Percentiles rank a stretch among this genome's conserved stretches.
Evolutionary conservation across 1,139 yeast genomes (phyloP).

Genomic region (Taiozyma onychis): DNA sequence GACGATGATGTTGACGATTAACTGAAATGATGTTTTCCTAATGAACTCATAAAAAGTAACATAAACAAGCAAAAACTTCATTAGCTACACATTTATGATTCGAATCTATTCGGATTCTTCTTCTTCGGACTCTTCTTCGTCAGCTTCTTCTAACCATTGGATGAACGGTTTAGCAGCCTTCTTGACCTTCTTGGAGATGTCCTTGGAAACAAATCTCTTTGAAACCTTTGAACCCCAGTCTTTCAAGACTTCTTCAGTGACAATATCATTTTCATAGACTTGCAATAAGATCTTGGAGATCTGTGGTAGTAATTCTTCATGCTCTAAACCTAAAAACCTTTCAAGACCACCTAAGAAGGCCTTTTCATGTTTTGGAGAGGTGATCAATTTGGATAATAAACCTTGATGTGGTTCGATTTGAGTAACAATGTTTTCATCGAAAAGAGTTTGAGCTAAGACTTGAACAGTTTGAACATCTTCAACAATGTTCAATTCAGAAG

Average conservation of each 20-base stretch:
- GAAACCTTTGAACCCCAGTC: constrained; percentile 92
- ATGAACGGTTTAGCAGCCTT: constrained; percentile 94
- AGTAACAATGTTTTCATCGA: constrained; percentile 69
- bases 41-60: not conserved
- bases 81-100: constrained; percentile 22
- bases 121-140: constrained; percentile 54
- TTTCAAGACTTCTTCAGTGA: constrained; percentile 75
- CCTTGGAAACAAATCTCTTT: constrained; percentile 91
- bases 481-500: constrained; percentile 69
- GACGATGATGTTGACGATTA: not conserved
- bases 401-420: constrained; percentile 79
- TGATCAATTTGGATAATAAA: constrained; percentile 70
- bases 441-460: constrained; percentile 87
- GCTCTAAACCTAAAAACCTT: constrained; percentile 81
- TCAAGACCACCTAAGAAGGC: constrained; percentile 94
- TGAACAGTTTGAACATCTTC: constrained; percentile 76
- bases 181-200: constrained; percentile 87
- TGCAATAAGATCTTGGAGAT: constrained; percentile 80
- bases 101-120: constrained; percentile 22
- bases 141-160: constrained; percentile 94
- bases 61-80: not conserved
- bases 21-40: not conserved
- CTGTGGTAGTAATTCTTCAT: constrained; percentile 65
- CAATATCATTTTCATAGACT: constrained; percentile 76
- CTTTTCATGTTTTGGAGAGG: constrained; percentile 65